Evolutionary conservation across 2,329 filamentous ascomycete species (phyloP), one percentile per base, ranked within the genome.

Genomic region (Monosporascus sp.): DNA sequence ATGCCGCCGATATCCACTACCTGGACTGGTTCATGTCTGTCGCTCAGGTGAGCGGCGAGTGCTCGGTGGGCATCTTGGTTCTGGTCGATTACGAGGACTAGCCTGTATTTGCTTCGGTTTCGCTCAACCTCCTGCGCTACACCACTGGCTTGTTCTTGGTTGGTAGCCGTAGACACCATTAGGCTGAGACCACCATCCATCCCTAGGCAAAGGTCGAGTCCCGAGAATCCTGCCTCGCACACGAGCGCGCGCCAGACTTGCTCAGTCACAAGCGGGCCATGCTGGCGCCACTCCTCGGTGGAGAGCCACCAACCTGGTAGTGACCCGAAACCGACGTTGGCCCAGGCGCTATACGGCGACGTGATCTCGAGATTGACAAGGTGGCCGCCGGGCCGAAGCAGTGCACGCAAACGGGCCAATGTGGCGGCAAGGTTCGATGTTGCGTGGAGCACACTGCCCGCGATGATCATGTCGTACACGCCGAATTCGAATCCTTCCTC

Each of bases 371-470:
- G 17, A 11, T 50, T 31, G 2, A 8, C 54, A 44, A 49, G n/a
- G 3, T 49, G 31, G 6, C 48, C 48, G 3, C 54, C 50, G 5
- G 53, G 54, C n/a, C 44, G 43, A 24, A 57, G 48, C 9, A 56
- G 51, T 20, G 9, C 2, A 5, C 14, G 22, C 3, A 45, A 36
- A 37, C 48, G 55, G 4, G 15, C 22, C n/a, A 55, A 20, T 25
- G 48, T 43, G 41, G 31, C 24, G 24, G 38, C 35, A 20, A 52
- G 46, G 3, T 55, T 47, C 24, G 18, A 25, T 22, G 50, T 52
- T 24, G 37, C 52, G 35, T 54, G 53, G 15, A 54, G 24, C 18
- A 49, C 53, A 17, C 35, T 47, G 7, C 50, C 31, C 7, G 50
- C 53, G 20, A 55, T 27, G 6, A 55, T 27, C 7, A 55, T 11